These are phyloP conservation scores for Verticillium nonalfalfae DNA, from an alignment of 2,329 filamentous ascomycete species.

Conservation along the genomic window DNA sequence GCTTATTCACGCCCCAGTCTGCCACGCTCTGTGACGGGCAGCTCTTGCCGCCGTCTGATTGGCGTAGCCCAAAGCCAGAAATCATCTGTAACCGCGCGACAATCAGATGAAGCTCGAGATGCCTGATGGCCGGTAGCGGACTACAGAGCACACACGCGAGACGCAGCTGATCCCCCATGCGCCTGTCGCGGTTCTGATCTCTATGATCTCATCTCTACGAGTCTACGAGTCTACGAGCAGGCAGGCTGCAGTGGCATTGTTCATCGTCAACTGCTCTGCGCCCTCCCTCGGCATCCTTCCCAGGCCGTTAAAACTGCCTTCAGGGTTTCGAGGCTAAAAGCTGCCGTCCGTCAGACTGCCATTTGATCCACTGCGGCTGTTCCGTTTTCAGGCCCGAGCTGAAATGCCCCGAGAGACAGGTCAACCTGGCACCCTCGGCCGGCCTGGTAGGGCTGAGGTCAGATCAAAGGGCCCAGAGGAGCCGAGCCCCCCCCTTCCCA, in stretches of 20 bases:
- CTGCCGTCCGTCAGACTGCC: not conserved
- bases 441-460: not conserved
- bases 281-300: not conserved
- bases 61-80: not conserved
- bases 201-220: not conserved
- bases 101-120: not conserved
- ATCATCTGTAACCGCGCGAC: constrained; percentile 6
- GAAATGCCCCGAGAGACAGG: not conserved
- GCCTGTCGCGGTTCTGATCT: not conserved
- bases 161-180: not conserved
- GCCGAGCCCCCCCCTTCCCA: not conserved
- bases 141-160: no score
- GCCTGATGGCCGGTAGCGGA: not conserved
- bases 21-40: not conserved
- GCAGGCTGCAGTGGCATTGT: no score
- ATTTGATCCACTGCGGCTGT: not conserved
- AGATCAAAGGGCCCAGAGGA: not conserved
- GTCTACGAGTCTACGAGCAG: not conserved
- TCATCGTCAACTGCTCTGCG: no score
- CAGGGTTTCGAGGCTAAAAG: not conserved
- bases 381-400: not conserved
- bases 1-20: not conserved
- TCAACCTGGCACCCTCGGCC: not conserved
- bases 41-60: constrained; percentile 1
- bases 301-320: not conserved